Base-by-base conservation (phyloP, 257 asterid species). In the Cinchona pubescens region DNA sequence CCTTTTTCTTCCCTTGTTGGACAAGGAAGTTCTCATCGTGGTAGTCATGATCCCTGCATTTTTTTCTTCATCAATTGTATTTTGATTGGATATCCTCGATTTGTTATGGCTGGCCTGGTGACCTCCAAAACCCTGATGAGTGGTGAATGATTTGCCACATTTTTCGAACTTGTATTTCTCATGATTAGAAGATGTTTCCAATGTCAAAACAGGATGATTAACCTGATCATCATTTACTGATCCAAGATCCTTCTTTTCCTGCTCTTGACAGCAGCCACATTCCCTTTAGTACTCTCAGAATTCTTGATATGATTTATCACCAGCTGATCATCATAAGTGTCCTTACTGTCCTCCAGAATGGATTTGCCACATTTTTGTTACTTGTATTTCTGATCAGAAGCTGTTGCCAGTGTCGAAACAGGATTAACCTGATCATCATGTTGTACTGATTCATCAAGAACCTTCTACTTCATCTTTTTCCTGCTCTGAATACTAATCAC, bases 81-180 rank as follows among this genome's bases (percentile, higher is more conserved):
- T 80, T 12, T 82, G 80, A 62, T 79, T 73, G 46, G 51, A 19
- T n/a, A 63, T 51, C 70, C 45, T 85, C 71, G 68, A 61, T 40
- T 82, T 87, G 49, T 84, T 80, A 72, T 86, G 92, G 69, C 83
- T 81, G 25, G 90, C 84, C 74, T 42, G 79, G 32, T 88, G 88
- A 2, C 92, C 90, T 12, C 88, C 88, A 29, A 84, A 63, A 38
- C 87, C 90, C 38, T 88, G 88, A 15, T 80, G 79, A 46, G 85
- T 79, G 53, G 80, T 19, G 59, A 88, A 86, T 13, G 70, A 74
- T 58, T 71, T 86, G 38, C 62, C 67, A 45, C 90, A 84, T 70
- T 51, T 42, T 59, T 49, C 72, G 29, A 87, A 88, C 72, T 40
- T 72, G 82, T 72, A 80, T 30, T 80, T 79, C 71, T 76, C 82